Base-by-base conservation (phyloP, 345 rosid species). In the Sisymbrium altissimum region DNA sequence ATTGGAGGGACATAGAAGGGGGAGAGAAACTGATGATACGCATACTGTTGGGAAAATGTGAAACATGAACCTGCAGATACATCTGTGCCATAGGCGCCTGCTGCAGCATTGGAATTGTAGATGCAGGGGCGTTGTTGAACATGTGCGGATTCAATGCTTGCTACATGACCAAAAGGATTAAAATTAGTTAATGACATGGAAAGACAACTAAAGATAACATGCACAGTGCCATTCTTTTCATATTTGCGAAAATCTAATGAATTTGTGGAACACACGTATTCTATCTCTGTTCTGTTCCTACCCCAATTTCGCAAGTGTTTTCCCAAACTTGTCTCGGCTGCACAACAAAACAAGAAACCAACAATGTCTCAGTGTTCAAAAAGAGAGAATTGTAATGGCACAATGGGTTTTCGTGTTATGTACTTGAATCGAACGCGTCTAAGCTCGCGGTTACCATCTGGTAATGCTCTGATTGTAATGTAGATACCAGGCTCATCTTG, bases 31-130 rank as follows among this genome's bases (percentile, higher is more conserved):
- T 86, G 98, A 12, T 97, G 97, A 72, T 86, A 91, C 3, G 94
- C 97, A 93, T 83, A n/a, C 88, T 71, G 75, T 85, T 89, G 21
- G 91, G 74, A 69, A 59, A 91, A 76, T 89, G 98, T 56, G 97
- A 84, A 66, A 93, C 80, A 39, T 93, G 98, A 68, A 89, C 91
- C 85, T 85, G 98, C 23, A 93, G 97, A 79, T 89, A 93, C 86
- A 93, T 86, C 80, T 91, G 97, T 44, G 91, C 80, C 78, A 88
- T 78, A 25, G 79, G 97, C n/a, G n/a, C n/a, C n/a, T 84, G 96
- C 78, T 89, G 96, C 45, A 87, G 87, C 86, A 86, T 81, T 53
- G 96, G 73, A 54, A 87, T 69, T 30, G 94, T 67, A 33, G 96
- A 89, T 53, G 91, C 65, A 11, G 92, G 82, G 75, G 81, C 62